Conservation (phyloP, 805 yeast genomes). For the Sugiyamaella valdiviana region DNA sequence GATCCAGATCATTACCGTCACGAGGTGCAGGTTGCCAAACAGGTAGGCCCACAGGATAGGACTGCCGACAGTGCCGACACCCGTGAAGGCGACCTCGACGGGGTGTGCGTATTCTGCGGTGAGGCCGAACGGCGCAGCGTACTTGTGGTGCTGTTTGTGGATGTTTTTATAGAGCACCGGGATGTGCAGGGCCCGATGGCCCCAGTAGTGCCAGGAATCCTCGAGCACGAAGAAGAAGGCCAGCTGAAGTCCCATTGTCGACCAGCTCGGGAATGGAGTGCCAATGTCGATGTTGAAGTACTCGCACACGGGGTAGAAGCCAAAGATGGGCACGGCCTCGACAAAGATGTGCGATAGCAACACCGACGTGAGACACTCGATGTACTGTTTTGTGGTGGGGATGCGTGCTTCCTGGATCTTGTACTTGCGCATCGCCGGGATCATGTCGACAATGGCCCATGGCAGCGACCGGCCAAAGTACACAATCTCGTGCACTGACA, state of each 20-base stretch:
- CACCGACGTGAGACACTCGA: conserved; percentile 85
- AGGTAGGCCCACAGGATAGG: conserved; percentile 78
- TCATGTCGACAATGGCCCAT: conserved; percentile 80
- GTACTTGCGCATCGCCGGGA: conserved; percentile 77
- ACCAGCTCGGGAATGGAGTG: conserved; percentile 76
- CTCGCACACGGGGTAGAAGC: conserved; percentile 88
- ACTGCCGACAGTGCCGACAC: conserved; percentile 93
- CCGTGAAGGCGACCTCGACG: conserved; percentile 80
- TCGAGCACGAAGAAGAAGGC: conserved; percentile 74
- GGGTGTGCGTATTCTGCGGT: conserved; percentile 99
- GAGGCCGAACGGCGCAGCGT: conserved; percentile 95
- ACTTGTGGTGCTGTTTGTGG: conserved; percentile 96
- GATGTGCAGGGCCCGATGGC: conserved; percentile 87
- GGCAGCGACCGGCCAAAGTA: conserved; percentile 92
- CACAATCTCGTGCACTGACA: conserved; percentile 75
- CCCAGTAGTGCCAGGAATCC: conserved; percentile 96
- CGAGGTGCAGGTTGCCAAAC: conserved; percentile 72
- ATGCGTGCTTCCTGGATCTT: conserved; percentile 84
- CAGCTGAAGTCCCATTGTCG: conserved; percentile 58
- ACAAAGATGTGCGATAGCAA: conserved; percentile 81
- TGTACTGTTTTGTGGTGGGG: conserved; percentile 76
- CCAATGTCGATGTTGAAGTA: conserved; percentile 65
- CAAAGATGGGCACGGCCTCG: conserved; percentile 95
- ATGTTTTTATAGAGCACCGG: conserved; percentile 73
- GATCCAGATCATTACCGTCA: conserved; percentile 85